Evolutionary conservation across 352 stramenopile species (phyloP), one percentile per base, ranked within the genome.

Genomic region (Phytopythium delawarense): DNA sequence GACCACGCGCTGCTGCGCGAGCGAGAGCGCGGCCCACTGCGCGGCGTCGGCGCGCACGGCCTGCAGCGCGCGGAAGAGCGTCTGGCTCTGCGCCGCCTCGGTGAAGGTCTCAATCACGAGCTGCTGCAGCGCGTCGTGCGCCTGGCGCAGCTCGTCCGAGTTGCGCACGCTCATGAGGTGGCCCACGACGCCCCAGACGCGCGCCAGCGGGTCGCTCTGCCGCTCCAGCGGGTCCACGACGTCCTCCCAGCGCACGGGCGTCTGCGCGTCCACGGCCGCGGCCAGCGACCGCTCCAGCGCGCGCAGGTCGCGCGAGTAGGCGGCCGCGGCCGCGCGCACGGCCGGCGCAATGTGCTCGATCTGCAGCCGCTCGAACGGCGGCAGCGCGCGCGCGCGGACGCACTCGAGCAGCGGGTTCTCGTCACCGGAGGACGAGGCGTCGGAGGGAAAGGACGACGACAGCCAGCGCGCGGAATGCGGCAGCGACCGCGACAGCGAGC

Each of bases 151-250:
- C 57, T 96, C 93, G 7, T 98, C 89, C 50, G 86, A 96, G 77
- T 99, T 99, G 70, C 97, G 95, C 28, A 99, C 96, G 51, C 94
- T 98, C 73, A 98, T 98, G 48, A 99, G 84, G 77, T 99, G 97
- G 32, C 88, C 86, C 25, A 98, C 96, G 20, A 99, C 78, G 20
- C 96, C 95, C 97, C 96, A 99, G 46, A 94, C 84, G 62, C 94
- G 98, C 7, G 81, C 84, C 23, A 99, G 72, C 37, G 90, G 86
- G 61, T 97, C 91, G 45, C 95, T 87, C 62, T 98, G 92, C 30
- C 89, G 74, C 72, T 99, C 95, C 21, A 99, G 65, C 30, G 88
- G 82, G 15, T 98, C 92, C 9, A 99, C 80, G 0, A 98, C 82
- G 23, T 96, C 81, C 1, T 75, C 67, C 72, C 96, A 99, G 20